These are phyloP conservation scores for Penicillium rolfsii DNA, from an alignment of 2,329 filamentous ascomycete genomes.

Conservation along the genomic window DNA sequence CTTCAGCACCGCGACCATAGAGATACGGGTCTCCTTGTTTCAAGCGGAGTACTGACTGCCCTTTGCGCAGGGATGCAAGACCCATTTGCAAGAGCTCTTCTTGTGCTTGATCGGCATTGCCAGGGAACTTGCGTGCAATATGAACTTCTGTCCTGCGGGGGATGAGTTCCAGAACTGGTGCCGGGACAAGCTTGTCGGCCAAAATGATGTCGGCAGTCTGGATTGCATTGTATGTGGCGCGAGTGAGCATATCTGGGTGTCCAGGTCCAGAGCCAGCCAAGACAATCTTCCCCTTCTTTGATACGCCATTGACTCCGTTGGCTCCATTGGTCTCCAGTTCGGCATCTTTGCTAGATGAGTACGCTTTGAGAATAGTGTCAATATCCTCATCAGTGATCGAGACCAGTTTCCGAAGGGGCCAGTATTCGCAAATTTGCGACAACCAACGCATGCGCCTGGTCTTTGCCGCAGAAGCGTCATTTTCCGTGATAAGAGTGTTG, in stretches of 20 bases:
- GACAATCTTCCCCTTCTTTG: constrained; percentile 69
- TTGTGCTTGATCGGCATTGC: constrained; percentile 92
- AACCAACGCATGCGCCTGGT: constrained; percentile 89
- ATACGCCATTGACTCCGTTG: constrained; percentile 16
- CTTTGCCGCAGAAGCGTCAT: constrained; percentile 73
- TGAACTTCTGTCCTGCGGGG: constrained; percentile 85
- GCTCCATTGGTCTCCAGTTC: not conserved
- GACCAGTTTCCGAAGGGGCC: constrained; percentile 83
- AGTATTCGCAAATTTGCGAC: constrained; percentile 96
- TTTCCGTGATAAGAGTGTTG: constrained; percentile 76
- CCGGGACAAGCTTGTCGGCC: constrained; percentile 64
- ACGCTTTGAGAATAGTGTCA: constrained; percentile 73
- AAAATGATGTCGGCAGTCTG: constrained; percentile 53
- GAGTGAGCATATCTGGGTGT: constrained; percentile 87
- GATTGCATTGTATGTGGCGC: constrained; percentile 55
- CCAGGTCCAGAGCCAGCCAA: constrained; percentile 92
- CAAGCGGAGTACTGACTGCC: constrained; percentile 80
- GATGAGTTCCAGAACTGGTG: constrained; percentile 83
- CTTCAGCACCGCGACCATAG: constrained; percentile 92
- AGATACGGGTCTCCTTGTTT: constrained; percentile 98
- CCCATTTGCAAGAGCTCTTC: constrained; percentile 83
- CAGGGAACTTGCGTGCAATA: constrained; percentile 96
- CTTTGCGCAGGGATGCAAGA: constrained; percentile 67
- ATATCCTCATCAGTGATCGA: constrained; percentile 79
- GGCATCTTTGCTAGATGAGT: constrained; percentile 48